Percentiles rank a stretch among this genome's conserved stretches.
Conservation (phyloP, 441 rosid species). For the Rhodomyrtus psidioides region DNA sequence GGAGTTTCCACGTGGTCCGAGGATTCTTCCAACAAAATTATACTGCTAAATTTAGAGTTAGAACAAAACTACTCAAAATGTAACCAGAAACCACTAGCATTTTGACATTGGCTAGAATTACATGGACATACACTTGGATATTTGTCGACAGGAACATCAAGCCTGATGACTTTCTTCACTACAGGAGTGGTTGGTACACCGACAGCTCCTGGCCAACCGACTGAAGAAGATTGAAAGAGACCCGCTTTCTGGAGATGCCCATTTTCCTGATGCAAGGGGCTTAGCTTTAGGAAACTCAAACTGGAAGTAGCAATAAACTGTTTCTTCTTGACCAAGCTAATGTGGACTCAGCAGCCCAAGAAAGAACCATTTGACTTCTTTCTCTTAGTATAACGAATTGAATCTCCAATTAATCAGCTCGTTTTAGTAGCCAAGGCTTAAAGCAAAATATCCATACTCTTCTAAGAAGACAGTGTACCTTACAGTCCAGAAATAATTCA, state of each 20-base stretch:
- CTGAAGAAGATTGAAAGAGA: conserved; percentile 50
- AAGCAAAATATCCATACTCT: background rate
- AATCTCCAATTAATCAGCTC: background rate
- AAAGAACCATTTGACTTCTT: background rate
- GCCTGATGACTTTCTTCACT: conserved; percentile 67
- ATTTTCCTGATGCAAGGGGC: conserved; percentile 48
- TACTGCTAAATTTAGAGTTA: conserved; percentile 43
- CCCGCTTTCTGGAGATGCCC: conserved; percentile 70
- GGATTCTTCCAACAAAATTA: conserved; percentile 90
- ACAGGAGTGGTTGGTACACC: conserved; percentile 53
- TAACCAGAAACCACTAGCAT: background rate
- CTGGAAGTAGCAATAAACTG: background rate
- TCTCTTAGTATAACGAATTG: background rate
- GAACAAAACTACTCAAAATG: conserved; percentile 1
- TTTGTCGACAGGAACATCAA: conserved; percentile 88
- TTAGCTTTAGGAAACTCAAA: background rate
- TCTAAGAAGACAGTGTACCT: background rate
- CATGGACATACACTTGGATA: conserved; percentile 70
- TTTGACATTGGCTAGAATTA: background rate
- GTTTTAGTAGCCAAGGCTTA: background rate
- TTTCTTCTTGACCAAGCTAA: background rate
- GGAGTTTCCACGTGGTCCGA: conserved; percentile 97
- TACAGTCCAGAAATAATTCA: background rate
- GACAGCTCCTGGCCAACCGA: conserved; percentile 74
- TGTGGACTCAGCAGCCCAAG: background rate